These are phyloP conservation scores for Pythium monospermum DNA, from an alignment of 352 stramenopile species.

Conservation along the genomic window DNA sequence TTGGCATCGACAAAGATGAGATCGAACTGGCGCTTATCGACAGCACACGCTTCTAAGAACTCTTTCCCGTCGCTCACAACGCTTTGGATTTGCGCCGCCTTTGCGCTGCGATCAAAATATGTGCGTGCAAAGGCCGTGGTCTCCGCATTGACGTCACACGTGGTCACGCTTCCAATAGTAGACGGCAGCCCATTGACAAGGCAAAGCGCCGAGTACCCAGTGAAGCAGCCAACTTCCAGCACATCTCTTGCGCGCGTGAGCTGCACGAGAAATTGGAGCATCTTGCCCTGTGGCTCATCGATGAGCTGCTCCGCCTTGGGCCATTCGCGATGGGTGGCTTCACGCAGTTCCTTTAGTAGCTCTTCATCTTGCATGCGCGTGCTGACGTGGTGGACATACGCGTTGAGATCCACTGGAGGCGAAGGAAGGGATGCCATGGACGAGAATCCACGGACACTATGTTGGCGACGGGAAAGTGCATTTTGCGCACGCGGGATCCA, in stretches of 20 bases:
- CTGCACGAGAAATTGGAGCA: conserved; percentile 71
- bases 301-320: conserved; percentile 56
- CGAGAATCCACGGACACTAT: neutral
- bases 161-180: conserved; percentile 30
- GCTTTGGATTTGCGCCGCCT: conserved; percentile 29
- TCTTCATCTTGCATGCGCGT: conserved; percentile 14
- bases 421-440: neutral
- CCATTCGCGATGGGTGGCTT: conserved; percentile 31
- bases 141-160: conserved; percentile 51
- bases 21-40: conserved; percentile 64
- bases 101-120: conserved; percentile 45
- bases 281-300: conserved; percentile 52
- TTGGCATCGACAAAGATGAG: conserved; percentile 95
- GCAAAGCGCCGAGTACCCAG: conserved; percentile 90
- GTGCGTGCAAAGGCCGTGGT: conserved; percentile 41
- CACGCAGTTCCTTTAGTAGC: conserved; percentile 38
- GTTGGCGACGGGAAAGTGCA: neutral
- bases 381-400: conserved; percentile 20
- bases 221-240: conserved; percentile 93
- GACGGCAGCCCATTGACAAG: conserved; percentile 50
- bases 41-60: conserved; percentile 27
- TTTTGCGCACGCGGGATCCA: conserved; percentile 11
- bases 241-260: conserved; percentile 65
- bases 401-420: conserved; percentile 11
- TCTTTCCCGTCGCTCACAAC: conserved; percentile 39